A percentile compares a stretch with the other conserved stretches of the same genome.
Conservation (phyloP, 495 filamentous ascomycete species). For the Hypomontagnella monticulosa region DNA sequence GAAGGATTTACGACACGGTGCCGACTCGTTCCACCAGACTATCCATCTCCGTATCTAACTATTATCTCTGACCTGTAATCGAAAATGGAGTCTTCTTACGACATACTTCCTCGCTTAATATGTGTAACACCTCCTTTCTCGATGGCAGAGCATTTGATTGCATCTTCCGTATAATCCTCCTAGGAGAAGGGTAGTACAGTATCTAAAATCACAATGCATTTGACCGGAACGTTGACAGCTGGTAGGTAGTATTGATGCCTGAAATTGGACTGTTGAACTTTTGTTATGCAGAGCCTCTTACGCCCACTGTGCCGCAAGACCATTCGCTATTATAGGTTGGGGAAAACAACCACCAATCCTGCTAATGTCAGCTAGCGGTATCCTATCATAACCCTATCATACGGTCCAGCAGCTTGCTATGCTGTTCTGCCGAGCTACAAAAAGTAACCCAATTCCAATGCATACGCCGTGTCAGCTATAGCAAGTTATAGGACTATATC, state of each 20-base stretch:
- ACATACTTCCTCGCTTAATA: conserved; percentile 3
- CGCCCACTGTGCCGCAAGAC: conserved; percentile 8
- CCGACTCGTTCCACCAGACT: conserved; percentile 14
- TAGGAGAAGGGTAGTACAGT: conserved; percentile 14
- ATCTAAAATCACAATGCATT: neutral
- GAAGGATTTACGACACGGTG: conserved; percentile 20
- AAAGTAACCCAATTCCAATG: conserved; percentile 14
- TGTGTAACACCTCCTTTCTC: conserved; percentile 21
- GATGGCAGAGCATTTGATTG: conserved; percentile 9
- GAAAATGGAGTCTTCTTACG: neutral
- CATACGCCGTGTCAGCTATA: conserved; percentile 12
- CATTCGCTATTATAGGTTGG: conserved; percentile 9
- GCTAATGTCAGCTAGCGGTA: conserved; percentile 13
- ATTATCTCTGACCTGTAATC: neutral
- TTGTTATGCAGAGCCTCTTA: conserved; percentile 32
- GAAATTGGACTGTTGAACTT: conserved; percentile 29
- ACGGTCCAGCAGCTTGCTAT: neutral
- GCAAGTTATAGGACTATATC: conserved; percentile 17
- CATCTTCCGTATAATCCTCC: conserved; percentile 33
- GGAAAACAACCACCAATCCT: conserved; percentile 10
- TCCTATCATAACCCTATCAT: conserved; percentile 37
- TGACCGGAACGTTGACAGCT: neutral
- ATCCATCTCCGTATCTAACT: neutral
- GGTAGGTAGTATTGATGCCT: conserved; percentile 29
- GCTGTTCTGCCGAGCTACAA: neutral